Base-by-base conservation (phyloP, 2,329 filamentous ascomycete species). In the Ophiocordyceps camponoti-saundersi region DNA sequence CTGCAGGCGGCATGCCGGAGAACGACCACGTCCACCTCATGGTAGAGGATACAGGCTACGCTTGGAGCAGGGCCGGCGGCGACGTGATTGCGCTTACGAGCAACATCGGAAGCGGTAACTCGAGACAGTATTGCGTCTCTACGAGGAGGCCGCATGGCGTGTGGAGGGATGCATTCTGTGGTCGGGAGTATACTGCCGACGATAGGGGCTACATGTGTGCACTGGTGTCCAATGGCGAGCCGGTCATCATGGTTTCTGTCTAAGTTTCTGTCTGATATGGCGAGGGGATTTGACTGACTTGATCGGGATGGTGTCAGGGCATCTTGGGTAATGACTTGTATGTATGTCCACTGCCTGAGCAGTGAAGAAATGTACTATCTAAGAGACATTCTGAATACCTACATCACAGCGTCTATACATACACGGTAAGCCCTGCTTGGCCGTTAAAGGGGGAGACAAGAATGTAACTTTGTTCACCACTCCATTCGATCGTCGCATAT, bases 401-500 rank as follows among this genome's bases (percentile, higher is more conserved):
- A 26, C 23, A 26, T 26, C 23, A 26, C 6, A 4, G 29, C 13
- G 29, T 13, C 6, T 34, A 34, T 34, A 39, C 18, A 18, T 39
- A 39, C 36, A 39, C 36, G 6, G 23, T 26, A 26, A 26, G 23
- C 23, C 8, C 23, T 5, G 23, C 23, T 26, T 8, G 8, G 23
- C 23, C 8, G 23, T 26, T 26, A 8, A 5, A 26, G 8, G 23
- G 8, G 23, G 23, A 26, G 23, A 26, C 23, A 26, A 26, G 23
- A 26, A 26, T 26, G 23, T 26, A 26, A 26, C 23, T 26, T 26
- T 23, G 20, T 26, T 47, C 53, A 72, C 62, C 68, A 69, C 57
- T 75, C 74, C 49, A 80, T 58, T 42, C 78, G 67, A 61, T 80
- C 75, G 58, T 82, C 78, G 55, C 73, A 77, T 29, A 75, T 61